Evolutionary conservation across 2,329 filamentous ascomycete species (phyloP), one percentile per base, ranked within the genome.

Genomic region (Ophiocordyceps camponoti-leonardi): DNA sequence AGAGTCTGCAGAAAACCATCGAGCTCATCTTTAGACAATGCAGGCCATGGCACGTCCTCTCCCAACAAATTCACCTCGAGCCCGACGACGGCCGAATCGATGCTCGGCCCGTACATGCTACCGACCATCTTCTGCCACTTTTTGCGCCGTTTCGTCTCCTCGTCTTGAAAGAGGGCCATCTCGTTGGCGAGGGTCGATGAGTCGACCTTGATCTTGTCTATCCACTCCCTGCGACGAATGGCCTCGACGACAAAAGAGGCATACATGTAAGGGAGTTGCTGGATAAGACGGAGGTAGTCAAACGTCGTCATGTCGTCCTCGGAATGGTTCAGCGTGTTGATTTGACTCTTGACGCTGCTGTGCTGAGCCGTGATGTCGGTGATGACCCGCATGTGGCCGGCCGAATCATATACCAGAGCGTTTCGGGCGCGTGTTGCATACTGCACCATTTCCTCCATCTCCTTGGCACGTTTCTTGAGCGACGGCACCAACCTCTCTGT

Each of bases 81-180:
- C 0, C 82, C 80, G 35, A 86, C 70, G 19, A 86, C 79, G 47
- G 75, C 80, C 22, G 73, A 76, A 49, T 92, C 83, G 1, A 78
- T 61, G 43, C 67, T 67, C 41, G 88, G 78, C 16, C 77, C 79
- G 46, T 85, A 81, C 41, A 81, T 79, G 54, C 80, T 80, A 8
- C 85, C 86, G 42, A 93, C 81, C 51, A 76, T 82, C 56, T 87
- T 93, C 49, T 90, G 73, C 92, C 92, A 98, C 56, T 84, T 93
- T 54, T 83, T 84, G 42, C 92, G 76, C 44, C 92, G 73, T 54
- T 90, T 87, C 44, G 85, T 76, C 59, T 98, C 92, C 61, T 96
- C 92, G 49, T 95, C 88, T 56, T 92, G 86, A 51, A 93, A 90
- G 1, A 85, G 69, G 2, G 87, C 86, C 73, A 96, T 86, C 58